Conservation (phyloP, 2,329 filamentous ascomycete genomes). For the Trichothecium roseum region DNA sequence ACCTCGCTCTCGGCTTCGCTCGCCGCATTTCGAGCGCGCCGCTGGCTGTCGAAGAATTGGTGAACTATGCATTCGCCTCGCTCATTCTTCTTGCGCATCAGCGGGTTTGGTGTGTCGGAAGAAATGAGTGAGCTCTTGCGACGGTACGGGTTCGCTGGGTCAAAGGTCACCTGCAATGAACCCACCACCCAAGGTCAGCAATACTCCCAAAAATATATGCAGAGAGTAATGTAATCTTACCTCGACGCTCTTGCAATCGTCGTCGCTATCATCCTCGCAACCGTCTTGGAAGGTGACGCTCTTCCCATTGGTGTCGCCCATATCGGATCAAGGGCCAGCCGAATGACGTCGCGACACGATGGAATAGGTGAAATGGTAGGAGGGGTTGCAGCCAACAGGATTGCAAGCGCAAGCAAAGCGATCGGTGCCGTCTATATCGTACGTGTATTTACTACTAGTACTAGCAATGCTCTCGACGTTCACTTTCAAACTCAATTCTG, state of each 20-base stretch:
- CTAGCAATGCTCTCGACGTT: too few species aligned
- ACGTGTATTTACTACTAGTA: too few species aligned
- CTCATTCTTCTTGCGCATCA: constrained; percentile 10
- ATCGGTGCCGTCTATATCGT: too few species aligned
- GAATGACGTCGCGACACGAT: too few species aligned
- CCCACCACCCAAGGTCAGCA: constrained; percentile 1
- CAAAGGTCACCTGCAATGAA: constrained; percentile 46
- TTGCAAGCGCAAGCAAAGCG: too few species aligned
- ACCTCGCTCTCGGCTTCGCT: constrained; percentile 16
- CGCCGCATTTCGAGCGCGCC: constrained; percentile 18
- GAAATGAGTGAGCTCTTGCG: constrained; percentile 56
- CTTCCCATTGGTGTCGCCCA: constrained; percentile 1
- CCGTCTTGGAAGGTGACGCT: constrained; percentile 18
- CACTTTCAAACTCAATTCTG: too few species aligned
- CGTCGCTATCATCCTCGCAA: constrained; percentile 36
- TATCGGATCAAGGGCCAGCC: too few species aligned
- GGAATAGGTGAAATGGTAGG: too few species aligned
- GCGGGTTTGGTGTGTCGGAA: constrained; percentile 31
- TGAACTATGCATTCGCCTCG: constrained; percentile 54
- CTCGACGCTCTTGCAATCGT: constrained; percentile 40
- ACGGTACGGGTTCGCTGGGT: constrained; percentile 48
- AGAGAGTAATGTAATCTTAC: constrained; percentile 18
- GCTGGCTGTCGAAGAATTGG: constrained; percentile 50
- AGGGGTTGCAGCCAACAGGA: too few species aligned
- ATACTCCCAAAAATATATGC: neutral